These are phyloP conservation scores for Kwoniella mangroviensis DNA, from an alignment of 768 basidiomycete genomes.

Conservation along the genomic window DNA sequence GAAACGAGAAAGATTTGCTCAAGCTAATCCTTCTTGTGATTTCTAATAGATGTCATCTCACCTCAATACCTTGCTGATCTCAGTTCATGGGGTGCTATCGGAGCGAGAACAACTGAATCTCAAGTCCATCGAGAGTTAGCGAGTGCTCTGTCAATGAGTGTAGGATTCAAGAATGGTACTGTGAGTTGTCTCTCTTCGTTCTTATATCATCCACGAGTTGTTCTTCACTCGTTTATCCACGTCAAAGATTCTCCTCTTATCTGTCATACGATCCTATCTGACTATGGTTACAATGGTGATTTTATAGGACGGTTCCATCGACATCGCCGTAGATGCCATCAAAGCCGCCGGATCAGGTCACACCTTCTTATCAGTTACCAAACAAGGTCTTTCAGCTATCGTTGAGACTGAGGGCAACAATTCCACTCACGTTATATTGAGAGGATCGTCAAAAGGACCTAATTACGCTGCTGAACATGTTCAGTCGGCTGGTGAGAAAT, in stretches of 20 bases:
- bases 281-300: too few species aligned
- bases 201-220: neutral
- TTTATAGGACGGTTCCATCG: constrained; percentile 74
- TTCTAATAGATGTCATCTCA: constrained; percentile 58
- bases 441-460: constrained; percentile 86
- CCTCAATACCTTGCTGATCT: constrained; percentile 59
- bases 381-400: constrained; percentile 74
- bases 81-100: constrained; percentile 69
- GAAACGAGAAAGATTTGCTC: too few species aligned
- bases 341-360: constrained; percentile 87
- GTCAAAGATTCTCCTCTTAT: too few species aligned
- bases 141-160: constrained; percentile 80
- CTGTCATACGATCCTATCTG: too few species aligned
- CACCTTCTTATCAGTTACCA: constrained; percentile 95
- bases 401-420: constrained; percentile 94
- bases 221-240: too few species aligned
- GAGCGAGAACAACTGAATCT: constrained; percentile 60
- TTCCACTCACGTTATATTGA: constrained; percentile 89
- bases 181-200: constrained; percentile 24
- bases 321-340: constrained; percentile 93
- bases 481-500: constrained; percentile 71
- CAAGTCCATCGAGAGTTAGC: constrained; percentile 59
- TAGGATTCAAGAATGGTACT: constrained; percentile 98
- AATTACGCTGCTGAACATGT: constrained; percentile 85
- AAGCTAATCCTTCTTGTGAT: constrained; percentile 1